Evolutionary conservation across 768 basidiomycete species (phyloP).

Genomic region (Paxillus ammoniavirescens): DNA sequence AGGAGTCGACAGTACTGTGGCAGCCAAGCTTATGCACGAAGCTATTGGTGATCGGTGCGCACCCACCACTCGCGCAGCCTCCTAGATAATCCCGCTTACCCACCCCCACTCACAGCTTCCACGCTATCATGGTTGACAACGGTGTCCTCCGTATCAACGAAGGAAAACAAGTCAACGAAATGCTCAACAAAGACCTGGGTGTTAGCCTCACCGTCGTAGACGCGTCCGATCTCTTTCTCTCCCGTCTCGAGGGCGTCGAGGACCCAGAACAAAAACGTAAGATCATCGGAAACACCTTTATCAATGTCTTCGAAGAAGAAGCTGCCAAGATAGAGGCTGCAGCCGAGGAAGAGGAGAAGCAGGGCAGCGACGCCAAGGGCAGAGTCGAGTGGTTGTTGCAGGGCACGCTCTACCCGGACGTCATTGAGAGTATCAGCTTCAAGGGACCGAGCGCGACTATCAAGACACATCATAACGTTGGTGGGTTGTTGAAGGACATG

Average conservation of each 20-base stretch:
- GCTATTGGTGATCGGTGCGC: slow-evolving; percentile 92
- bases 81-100: neutral
- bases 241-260: slow-evolving; percentile 84
- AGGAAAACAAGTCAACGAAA: slow-evolving; percentile 84
- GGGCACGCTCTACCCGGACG: slow-evolving; percentile 97
- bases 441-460: slow-evolving; percentile 99
- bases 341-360: slow-evolving; percentile 72
- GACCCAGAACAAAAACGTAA: slow-evolving; percentile 97
- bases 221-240: slow-evolving; percentile 90
- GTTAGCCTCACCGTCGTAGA: slow-evolving; percentile 96
- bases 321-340: slow-evolving; percentile 83
- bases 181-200: slow-evolving; percentile 91
- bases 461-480: slow-evolving; percentile 99
- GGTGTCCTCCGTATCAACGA: slow-evolving; percentile 94
- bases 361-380: slow-evolving; percentile 73
- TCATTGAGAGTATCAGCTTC: slow-evolving; percentile 99
- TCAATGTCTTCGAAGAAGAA: slow-evolving; percentile 95
- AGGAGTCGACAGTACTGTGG: slow-evolving; percentile 97
- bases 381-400: slow-evolving; percentile 96
- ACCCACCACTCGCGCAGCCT: slow-evolving; percentile 8
- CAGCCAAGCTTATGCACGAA: slow-evolving; percentile 99
- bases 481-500: slow-evolving; percentile 95
- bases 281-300: slow-evolving; percentile 99
- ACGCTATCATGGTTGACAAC: slow-evolving; percentile 99
- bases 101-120: slow-evolving; percentile 61